Percentiles rank a stretch among this genome's conserved stretches.
These are phyloP conservation scores for Stephanodiscus triporus DNA, from an alignment of 108 stramenopile species.

Conservation along the genomic window DNA sequence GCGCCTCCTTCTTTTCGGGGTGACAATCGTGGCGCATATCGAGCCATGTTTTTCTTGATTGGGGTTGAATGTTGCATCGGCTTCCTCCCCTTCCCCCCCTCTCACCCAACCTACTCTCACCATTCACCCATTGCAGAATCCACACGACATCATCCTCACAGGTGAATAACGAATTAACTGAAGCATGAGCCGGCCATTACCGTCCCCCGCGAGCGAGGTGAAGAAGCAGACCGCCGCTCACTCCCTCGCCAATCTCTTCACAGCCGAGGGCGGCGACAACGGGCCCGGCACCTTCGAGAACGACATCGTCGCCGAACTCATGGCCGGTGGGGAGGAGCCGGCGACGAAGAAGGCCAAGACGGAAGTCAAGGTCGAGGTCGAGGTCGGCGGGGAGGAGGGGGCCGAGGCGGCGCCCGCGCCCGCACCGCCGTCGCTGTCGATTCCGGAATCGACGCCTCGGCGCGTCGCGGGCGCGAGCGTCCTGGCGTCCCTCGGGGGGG, in stretches of 20 bases:
- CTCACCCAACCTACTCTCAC: no score
- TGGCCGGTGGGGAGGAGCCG: not conserved
- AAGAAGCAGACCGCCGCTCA: constrained; percentile 36
- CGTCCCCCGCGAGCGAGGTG: constrained; percentile 29
- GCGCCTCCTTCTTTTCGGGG: no score
- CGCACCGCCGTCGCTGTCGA: not conserved
- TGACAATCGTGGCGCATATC: no score
- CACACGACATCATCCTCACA: not conserved
- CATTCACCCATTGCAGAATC: no score
- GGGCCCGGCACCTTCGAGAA: not conserved
- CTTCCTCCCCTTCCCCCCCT: no score
- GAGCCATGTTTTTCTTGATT: no score
- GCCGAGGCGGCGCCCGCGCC: no score
- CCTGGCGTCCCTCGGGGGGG: constrained; percentile 1
- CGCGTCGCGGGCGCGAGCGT: constrained; percentile 8
- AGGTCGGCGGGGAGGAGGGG: not conserved
- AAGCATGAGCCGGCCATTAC: constrained; percentile 2
- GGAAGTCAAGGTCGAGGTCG: not conserved
- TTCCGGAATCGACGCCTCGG: not conserved
- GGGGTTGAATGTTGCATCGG: no score
- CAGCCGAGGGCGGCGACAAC: not conserved
- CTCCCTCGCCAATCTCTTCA: constrained; percentile 29
- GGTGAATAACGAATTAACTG: no score
- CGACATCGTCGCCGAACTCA: not conserved
- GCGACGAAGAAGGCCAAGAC: not conserved